Base-by-base conservation (phyloP, 345 rosid genomes). In the Syzygium aqueum region DNA sequence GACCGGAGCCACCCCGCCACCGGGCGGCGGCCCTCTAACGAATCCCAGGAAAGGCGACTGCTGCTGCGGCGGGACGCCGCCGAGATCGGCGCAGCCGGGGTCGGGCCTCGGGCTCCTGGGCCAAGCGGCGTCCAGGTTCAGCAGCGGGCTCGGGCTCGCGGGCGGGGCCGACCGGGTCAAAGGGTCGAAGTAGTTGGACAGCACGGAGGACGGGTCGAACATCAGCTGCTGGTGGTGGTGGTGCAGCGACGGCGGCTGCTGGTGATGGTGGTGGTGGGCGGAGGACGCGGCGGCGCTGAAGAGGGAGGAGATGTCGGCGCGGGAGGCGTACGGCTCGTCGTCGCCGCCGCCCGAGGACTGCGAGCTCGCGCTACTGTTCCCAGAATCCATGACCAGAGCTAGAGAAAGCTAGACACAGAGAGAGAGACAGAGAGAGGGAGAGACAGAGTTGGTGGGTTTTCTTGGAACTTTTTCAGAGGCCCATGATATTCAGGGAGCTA, bases 271-370 rank as follows among this genome's bases (percentile, higher is more conserved):
- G 11, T 53, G 80, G 63, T 85, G 77, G 82, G 53, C 30, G 82
- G 49, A 85, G 78, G 56, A 14, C 11, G 59, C 21, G 33, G 40
- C 37, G 37, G 86, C 37, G 86, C 80, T 51, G 49, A 85, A 86
- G 73, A 86, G 77, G 73, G 90, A 77, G 53, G 90, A 84, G 56
- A 73, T 84, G 87, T 94, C 52, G 87, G 91, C 8, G 87, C 90
- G 51, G 63, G 90, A 52, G 87, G 89, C 33, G 89, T 94, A 96
- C 90, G 98, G 94, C 86, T 96, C 97, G 77, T 93, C 94, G 90
- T 96, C 98, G 11, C 95, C 97, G 85, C 95, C 96, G 86, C 96
- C 94, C 22, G 99, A 95, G 43, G 98, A 95, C 87, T 95, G 98
- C 91, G 94, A 89, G 89, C 99, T 96, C 46, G 96, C 95, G 90